These are phyloP conservation scores for Diplodia mutila DNA, from an alignment of 2,329 filamentous ascomycete species.

Conservation along the genomic window DNA sequence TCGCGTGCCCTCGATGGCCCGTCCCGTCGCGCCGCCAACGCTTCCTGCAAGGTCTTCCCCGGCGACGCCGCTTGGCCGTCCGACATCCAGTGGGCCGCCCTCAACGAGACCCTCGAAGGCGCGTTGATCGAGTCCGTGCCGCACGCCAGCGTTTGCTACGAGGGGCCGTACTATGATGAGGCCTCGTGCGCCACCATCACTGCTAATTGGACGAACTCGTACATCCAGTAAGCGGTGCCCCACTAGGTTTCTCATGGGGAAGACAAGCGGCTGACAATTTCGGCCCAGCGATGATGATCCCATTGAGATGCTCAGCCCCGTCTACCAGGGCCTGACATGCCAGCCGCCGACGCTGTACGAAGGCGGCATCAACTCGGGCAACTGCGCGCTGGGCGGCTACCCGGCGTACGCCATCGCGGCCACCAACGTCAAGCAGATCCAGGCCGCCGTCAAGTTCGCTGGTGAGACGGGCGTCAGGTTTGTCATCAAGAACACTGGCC, in stretches of 20 bases:
- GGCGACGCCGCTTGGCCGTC: slow-evolving; percentile 55
- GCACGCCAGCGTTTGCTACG: slow-evolving; percentile 53
- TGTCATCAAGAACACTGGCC: slow-evolving; percentile 44
- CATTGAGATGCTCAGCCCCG: slow-evolving; percentile 44
- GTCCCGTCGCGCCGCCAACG: slow-evolving; percentile 7
- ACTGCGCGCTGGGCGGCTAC: slow-evolving; percentile 38
- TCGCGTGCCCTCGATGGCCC: neutral
- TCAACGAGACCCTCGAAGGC: slow-evolving; percentile 53
- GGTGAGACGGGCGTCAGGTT: slow-evolving; percentile 37
- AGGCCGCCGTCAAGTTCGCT: slow-evolving; percentile 35
- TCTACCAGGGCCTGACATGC: slow-evolving; percentile 44
- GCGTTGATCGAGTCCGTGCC: slow-evolving; percentile 50
- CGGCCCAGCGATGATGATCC: slow-evolving; percentile 31
- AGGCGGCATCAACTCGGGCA: slow-evolving; percentile 31
- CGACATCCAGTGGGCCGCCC: slow-evolving; percentile 47
- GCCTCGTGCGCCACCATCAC: slow-evolving; percentile 30
- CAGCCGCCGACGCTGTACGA: slow-evolving; percentile 41
- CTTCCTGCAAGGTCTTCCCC: slow-evolving; percentile 54
- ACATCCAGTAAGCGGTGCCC: neutral
- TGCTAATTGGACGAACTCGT: slow-evolving; percentile 40
- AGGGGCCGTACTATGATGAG: slow-evolving; percentile 40
- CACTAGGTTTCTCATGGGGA: neutral
- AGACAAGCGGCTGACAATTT: neutral
- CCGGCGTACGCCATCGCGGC: slow-evolving; percentile 37
- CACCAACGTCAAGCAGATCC: slow-evolving; percentile 35